phyloP scores from a whole-genome alignment of 495 filamentous ascomycete species.

The Hypoxylon fuscum region DNA sequence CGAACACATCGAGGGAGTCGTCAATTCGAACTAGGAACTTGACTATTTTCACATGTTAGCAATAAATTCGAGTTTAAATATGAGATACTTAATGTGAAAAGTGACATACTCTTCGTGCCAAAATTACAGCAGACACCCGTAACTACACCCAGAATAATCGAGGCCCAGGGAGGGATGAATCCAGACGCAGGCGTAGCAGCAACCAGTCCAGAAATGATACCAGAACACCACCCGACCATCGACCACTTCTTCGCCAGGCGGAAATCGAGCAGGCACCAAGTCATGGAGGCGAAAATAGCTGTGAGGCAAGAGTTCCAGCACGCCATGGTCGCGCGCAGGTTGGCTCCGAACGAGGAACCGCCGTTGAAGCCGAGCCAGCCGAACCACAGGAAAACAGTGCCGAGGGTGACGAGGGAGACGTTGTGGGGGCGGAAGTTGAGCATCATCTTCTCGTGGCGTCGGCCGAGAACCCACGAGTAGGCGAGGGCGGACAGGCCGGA shows the following conservation, averaged over 20 bases:
- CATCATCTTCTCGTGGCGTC: constrained; percentile 99
- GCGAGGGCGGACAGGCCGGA: constrained; percentile 93
- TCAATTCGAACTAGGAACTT: constrained; percentile 97
- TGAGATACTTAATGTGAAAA: not conserved
- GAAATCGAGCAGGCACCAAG: constrained; percentile 96
- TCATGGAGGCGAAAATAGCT: constrained; percentile 85
- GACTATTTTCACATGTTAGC: constrained; percentile 62
- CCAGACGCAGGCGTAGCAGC: constrained; percentile 88
- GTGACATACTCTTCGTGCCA: constrained; percentile 72
- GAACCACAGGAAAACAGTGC: constrained; percentile 96
- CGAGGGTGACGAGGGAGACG: constrained; percentile 94
- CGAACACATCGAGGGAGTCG: constrained; percentile 97
- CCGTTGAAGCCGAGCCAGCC: constrained; percentile 99
- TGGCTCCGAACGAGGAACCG: constrained; percentile 93
- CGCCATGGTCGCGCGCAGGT: constrained; percentile 92
- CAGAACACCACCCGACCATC: constrained; percentile 99
- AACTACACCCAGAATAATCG: constrained; percentile 83
- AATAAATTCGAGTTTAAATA: constrained; percentile 18
- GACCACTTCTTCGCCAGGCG: constrained; percentile 97
- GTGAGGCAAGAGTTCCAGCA: constrained; percentile 98
- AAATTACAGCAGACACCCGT: constrained; percentile 94
- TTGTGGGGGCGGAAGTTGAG: constrained; percentile 96
- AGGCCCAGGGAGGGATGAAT: constrained; percentile 89
- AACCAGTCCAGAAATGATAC: constrained; percentile 88
- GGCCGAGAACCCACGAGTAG: constrained; percentile 94